These are phyloP conservation scores for Blastobotrys serpentis DNA, from an alignment of 1,139 yeast genomes.

Conservation along the genomic window DNA sequence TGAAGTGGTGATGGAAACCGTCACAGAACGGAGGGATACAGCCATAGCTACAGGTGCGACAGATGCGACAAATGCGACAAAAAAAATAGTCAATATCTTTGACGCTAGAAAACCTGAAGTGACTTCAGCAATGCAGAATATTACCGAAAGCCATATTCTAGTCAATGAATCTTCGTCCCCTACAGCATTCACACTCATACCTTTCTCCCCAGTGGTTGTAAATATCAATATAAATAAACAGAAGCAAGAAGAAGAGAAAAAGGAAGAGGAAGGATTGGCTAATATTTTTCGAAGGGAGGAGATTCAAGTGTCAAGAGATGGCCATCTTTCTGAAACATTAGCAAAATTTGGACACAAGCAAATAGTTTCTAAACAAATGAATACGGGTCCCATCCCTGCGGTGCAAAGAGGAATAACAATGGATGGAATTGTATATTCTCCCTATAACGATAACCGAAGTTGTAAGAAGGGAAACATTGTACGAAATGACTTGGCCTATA, in stretches of 20 bases:
- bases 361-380: no score
- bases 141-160: background rate
- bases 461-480: slow-evolving; percentile 64
- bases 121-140: background rate
- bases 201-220: background rate
- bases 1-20: background rate
- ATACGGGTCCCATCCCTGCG: background rate
- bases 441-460: slow-evolving; percentile 63
- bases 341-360: no score
- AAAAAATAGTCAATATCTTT: background rate
- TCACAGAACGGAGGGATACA: no score
- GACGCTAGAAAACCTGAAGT: background rate
- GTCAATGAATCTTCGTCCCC: background rate
- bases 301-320: background rate
- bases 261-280: background rate
- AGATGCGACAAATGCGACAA: no score
- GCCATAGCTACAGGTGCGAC: no score
- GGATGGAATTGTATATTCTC: slow-evolving; percentile 67
- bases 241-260: background rate
- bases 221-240: background rate
- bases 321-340: no score
- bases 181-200: background rate
- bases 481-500: slow-evolving; percentile 55
- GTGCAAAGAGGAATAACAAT: slow-evolving; percentile 1
- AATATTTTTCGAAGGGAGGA: background rate